Percentiles rank a stretch among this genome's conserved stretches.
Evolutionary conservation across 2,329 filamentous ascomycete species (phyloP).

Genomic region (Ophiocordyceps polyrhachis-furcata): DNA sequence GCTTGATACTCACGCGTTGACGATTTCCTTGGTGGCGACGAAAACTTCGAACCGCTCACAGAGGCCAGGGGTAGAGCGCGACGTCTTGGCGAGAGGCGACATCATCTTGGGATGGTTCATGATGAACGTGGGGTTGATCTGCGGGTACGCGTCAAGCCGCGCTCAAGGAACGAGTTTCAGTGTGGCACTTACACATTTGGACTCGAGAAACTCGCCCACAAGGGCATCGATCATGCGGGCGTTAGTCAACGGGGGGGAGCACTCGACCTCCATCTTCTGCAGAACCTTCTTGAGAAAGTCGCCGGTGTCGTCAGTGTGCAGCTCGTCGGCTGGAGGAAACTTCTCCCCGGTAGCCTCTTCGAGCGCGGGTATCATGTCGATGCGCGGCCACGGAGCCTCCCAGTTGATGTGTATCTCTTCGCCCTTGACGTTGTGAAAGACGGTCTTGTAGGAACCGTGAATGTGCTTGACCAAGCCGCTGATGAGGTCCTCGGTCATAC

Average conservation of each 20-base stretch:
- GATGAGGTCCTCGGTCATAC: slow-evolving; percentile 83
- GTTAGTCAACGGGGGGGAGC: slow-evolving; percentile 78
- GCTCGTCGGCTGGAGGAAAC: slow-evolving; percentile 75
- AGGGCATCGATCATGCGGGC: slow-evolving; percentile 93
- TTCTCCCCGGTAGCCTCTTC: slow-evolving; percentile 83
- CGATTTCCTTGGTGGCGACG: slow-evolving; percentile 61
- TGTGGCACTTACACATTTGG: slow-evolving; percentile 41
- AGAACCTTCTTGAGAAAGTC: slow-evolving; percentile 70
- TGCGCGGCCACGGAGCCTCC: slow-evolving; percentile 80
- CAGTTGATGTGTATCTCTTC: slow-evolving; percentile 88
- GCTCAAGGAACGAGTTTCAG: background rate
- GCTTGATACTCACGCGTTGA: slow-evolving; percentile 43
- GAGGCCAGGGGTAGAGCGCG: slow-evolving; percentile 62
- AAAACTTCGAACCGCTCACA: slow-evolving; percentile 98
- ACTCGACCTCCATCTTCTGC: slow-evolving; percentile 81
- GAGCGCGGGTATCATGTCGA: slow-evolving; percentile 78
- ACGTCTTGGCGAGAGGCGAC: slow-evolving; percentile 92
- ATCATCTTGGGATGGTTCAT: slow-evolving; percentile 48
- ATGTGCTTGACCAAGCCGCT: slow-evolving; percentile 76
- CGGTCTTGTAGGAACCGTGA: slow-evolving; percentile 69
- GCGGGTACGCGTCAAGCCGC: background rate
- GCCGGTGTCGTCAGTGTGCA: slow-evolving; percentile 79
- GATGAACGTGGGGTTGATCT: slow-evolving; percentile 54
- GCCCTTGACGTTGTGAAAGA: slow-evolving; percentile 70
- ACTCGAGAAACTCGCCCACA: slow-evolving; percentile 85